These are phyloP conservation scores for Pachysolen tannophilus DNA, from an alignment of 805 yeast genomes.

Conservation along the genomic window DNA sequence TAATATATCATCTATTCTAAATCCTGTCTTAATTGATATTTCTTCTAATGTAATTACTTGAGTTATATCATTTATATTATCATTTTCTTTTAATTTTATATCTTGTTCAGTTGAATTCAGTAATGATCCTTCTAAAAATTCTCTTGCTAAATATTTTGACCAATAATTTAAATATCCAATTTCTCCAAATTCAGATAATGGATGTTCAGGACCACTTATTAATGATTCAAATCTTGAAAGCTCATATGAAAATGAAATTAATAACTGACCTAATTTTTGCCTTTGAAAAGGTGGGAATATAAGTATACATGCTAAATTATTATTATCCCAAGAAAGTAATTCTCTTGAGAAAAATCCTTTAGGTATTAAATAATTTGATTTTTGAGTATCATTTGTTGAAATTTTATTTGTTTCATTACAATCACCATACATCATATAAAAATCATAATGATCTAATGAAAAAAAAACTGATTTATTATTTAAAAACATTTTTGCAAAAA, in stretches of 20 bases:
- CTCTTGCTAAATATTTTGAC: slow-evolving; percentile 46
- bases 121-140: slow-evolving; percentile 36
- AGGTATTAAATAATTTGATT: slow-evolving; percentile 30
- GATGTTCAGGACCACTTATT: slow-evolving; percentile 87
- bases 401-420: slow-evolving; percentile 24
- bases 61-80: slow-evolving; percentile 13
- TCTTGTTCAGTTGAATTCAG: too few species aligned
- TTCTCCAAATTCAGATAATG: slow-evolving; percentile 77
- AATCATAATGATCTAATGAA: slow-evolving; percentile 70
- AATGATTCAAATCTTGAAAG: slow-evolving; percentile 57
- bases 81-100: too few species aligned
- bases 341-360: slow-evolving; percentile 95
- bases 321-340: slow-evolving; percentile 64
- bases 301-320: slow-evolving; percentile 86
- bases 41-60: slow-evolving; percentile 36
- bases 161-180: slow-evolving; percentile 69
- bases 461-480: slow-evolving; percentile 87
- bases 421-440: slow-evolving; percentile 61
- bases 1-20: slow-evolving; percentile 53
- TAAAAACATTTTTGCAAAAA: slow-evolving; percentile 81
- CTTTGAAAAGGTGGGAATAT: slow-evolving; percentile 91
- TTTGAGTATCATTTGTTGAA: not conserved
- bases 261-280: slow-evolving; percentile 63
- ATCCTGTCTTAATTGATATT: slow-evolving; percentile 51
- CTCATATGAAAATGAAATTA: slow-evolving; percentile 79